Percentiles rank a stretch among this genome's conserved stretches.
phyloP scores from a whole-genome alignment of 2,329 filamentous ascomycete species.

The Lachnellula subtilissima region DNA sequence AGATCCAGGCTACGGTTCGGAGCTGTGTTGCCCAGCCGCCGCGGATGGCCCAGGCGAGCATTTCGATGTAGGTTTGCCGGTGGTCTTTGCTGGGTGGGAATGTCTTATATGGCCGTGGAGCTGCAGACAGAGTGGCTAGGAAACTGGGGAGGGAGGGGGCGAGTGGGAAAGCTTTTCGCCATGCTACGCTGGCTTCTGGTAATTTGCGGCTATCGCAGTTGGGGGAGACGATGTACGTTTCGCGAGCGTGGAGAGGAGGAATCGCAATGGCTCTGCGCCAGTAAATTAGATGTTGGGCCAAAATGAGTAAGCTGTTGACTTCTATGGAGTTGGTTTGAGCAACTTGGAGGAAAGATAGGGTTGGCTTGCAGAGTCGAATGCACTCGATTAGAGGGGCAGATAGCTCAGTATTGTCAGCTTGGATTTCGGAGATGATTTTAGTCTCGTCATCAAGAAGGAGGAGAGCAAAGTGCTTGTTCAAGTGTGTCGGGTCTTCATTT shows the following conservation, averaged over 20 bases:
- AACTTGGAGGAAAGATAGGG: constrained; percentile 65
- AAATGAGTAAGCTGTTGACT: constrained; percentile 74
- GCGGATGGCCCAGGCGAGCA: constrained; percentile 88
- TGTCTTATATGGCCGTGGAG: constrained; percentile 74
- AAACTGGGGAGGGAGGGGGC: constrained; percentile 81
- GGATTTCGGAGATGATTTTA: constrained; percentile 66
- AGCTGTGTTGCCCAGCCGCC: constrained; percentile 93
- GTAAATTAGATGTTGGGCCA: constrained; percentile 90
- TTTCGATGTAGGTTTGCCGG: constrained; percentile 80
- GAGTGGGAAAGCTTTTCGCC: constrained; percentile 74
- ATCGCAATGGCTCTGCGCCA: constrained; percentile 92
- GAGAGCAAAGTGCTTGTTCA: constrained; percentile 83
- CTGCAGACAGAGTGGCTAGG: constrained; percentile 74
- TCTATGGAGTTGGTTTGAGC: constrained; percentile 68
- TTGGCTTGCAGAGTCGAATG: constrained; percentile 68
- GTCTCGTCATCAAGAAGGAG: constrained; percentile 80
- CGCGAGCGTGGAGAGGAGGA: constrained; percentile 80
- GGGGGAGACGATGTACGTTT: constrained; percentile 87
- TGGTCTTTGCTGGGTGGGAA: constrained; percentile 86
- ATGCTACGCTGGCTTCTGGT: constrained; percentile 63
- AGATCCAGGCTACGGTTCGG: constrained; percentile 84
- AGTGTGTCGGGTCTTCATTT: constrained; percentile 58
- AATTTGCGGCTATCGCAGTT: constrained; percentile 77
- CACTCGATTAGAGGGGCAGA: constrained; percentile 77
- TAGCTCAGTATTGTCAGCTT: constrained; percentile 70